Percentiles rank a stretch among this genome's conserved stretches.
phyloP scores from a whole-genome alignment of 169 alveolate genomes.

The Plasmodium berghei region DNA sequence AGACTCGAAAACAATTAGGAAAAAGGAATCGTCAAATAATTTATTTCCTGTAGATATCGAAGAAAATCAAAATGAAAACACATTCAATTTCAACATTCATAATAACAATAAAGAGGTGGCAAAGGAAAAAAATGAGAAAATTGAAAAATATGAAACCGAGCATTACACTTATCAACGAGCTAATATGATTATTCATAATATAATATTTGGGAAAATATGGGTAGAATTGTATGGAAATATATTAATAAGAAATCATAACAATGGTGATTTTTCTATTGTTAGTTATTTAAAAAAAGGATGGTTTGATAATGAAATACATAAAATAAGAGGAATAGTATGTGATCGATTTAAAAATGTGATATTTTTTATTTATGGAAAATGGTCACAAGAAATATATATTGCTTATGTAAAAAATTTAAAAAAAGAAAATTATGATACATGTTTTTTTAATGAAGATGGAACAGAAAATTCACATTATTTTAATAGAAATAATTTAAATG shows the following conservation, averaged over 20 bases:
- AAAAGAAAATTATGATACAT: slow-evolving; percentile 21
- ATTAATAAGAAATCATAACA: slow-evolving; percentile 83
- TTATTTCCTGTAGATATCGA: too few species aligned
- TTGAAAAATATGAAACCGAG: slow-evolving; percentile 70
- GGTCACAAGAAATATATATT: slow-evolving; percentile 79
- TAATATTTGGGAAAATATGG: slow-evolving; percentile 92
- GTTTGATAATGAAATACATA: slow-evolving; percentile 88
- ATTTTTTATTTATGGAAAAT: slow-evolving; percentile 82
- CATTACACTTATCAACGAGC: slow-evolving; percentile 88
- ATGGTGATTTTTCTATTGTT: slow-evolving; percentile 88
- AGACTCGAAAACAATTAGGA: too few species aligned
- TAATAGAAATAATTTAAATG: slow-evolving; percentile 42
- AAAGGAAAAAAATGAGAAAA: background rate
- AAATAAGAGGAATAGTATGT: slow-evolving; percentile 82
- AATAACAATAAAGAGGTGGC: background rate
- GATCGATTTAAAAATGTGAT: slow-evolving; percentile 80
- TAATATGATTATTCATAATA: slow-evolving; percentile 89
- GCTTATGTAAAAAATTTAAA: slow-evolving; percentile 69
- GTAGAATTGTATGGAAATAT: slow-evolving; percentile 90
- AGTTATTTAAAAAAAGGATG: slow-evolving; percentile 89
- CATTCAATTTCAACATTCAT: too few species aligned
- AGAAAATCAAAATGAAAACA: too few species aligned
- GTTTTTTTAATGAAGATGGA: slow-evolving; percentile 71
- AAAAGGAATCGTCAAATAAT: too few species aligned
- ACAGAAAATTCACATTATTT: slow-evolving; percentile 30